phyloP scores from a whole-genome alignment of 805 yeast species.

The Hanseniaspora clermontiae region DNA sequence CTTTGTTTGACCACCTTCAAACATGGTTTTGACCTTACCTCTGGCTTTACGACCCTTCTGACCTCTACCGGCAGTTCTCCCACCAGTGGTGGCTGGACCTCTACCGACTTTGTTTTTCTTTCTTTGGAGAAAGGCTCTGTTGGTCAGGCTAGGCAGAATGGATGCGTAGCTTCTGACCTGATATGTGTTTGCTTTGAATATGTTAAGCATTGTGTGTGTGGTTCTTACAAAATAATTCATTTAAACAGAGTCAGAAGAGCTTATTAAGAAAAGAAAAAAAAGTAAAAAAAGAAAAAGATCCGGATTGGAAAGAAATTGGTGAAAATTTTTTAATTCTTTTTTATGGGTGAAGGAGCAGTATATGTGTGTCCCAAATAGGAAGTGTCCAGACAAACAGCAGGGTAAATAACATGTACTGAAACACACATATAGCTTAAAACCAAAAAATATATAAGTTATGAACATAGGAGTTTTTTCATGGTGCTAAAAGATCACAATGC shows the following conservation, averaged over 20 bases:
- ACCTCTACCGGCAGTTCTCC: slow-evolving; percentile 95
- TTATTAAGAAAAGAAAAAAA: too few relatives aligned
- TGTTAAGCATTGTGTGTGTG: not conserved
- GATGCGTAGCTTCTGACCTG: not conserved
- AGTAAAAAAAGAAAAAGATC: too few relatives aligned
- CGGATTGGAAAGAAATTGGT: not conserved
- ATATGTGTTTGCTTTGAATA: not conserved
- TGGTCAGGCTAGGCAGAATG: not conserved
- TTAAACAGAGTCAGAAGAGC: too few relatives aligned
- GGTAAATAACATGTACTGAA: too few relatives aligned
- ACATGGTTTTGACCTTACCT: slow-evolving; percentile 79
- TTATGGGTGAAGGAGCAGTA: not conserved
- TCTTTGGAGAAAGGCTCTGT: not conserved
- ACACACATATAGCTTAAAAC: too few relatives aligned
- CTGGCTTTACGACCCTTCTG: slow-evolving; percentile 98
- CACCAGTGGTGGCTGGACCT: slow-evolving; percentile 86
- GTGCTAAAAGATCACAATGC: too few relatives aligned
- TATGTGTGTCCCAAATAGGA: not conserved
- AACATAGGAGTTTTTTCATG: too few relatives aligned
- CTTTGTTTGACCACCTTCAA: slow-evolving; percentile 99
- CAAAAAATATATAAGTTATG: too few relatives aligned
- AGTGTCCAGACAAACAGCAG: not conserved
- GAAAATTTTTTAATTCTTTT: too few relatives aligned
- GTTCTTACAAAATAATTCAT: too few relatives aligned
- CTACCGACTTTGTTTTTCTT: slow-evolving; percentile 66